Evolutionary conservation across 192 early-diverging fungal genomes (phyloP), one percentile per base, ranked within the genome.

Genomic region (Gorgonomyces haynaldii): DNA sequence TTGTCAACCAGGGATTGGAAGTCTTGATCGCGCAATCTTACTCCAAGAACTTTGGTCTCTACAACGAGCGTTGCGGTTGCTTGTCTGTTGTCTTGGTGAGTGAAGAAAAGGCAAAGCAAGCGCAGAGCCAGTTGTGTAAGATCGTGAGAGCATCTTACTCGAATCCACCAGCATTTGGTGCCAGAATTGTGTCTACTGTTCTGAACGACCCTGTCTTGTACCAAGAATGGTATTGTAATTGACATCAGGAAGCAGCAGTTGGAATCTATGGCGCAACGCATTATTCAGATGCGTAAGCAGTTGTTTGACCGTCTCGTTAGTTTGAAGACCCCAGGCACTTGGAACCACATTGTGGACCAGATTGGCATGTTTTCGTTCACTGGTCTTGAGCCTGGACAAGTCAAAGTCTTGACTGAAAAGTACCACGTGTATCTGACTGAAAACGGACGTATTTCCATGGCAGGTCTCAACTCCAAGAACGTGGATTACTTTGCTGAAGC

Each of bases 291-390:
- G 95, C 82, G 95, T 42, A 45, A 76, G 40, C 56, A 60, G 22
- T 64, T 91, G 25, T 76, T 73, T 29, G 65, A 70, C 26, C 63
- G 73, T 36, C 71, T 98, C 23, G 62, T 59, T 1, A 66, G 75
- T 20, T 62, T 91, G 32, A 67, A 77, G 16, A 98, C 92, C 4
- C 92, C 91, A 5, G 92, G 92, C 6, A 81, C 76, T 36, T 98
- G 95, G 95, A 81, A 90, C 52, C 95, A 98, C 47, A 95, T 98
- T 56, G 56, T 78, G 4, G 79, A 84, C 41, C 95, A 98, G 65
- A 95, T 96, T 57, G 95, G 95, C 56, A 98, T 98, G 95, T 98
- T 98, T 63, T 85, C 83, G 17, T 98, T 81, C 66, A 96, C 95
- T 1, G 95, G 95, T 12, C 64, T 96, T 45, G 76, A 50, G 34